phyloP scores from a whole-genome alignment of 2,329 filamentous ascomycete species.

The Clonostachys solani region DNA sequence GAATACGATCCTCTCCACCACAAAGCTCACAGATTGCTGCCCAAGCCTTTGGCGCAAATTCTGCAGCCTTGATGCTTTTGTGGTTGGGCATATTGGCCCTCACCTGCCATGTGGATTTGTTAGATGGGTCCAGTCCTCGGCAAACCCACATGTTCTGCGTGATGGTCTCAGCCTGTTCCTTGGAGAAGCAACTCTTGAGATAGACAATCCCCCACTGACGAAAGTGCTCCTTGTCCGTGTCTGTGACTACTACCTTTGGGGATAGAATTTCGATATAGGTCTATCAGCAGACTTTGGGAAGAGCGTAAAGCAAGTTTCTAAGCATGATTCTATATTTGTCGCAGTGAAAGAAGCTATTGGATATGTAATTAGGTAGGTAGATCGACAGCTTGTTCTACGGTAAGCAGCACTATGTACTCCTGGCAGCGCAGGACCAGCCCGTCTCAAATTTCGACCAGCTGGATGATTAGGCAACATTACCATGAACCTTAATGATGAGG shows the following conservation, averaged over 20 bases:
- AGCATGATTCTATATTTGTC: too few relatives aligned
- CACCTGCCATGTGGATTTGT: conserved; percentile 61
- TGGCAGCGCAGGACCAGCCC: too few relatives aligned
- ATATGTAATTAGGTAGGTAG: too few relatives aligned
- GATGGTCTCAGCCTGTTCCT: conserved; percentile 25
- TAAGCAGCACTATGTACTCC: too few relatives aligned
- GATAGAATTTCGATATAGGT: neutral
- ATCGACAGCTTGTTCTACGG: too few relatives aligned
- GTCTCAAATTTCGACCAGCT: too few relatives aligned
- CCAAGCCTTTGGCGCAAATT: conserved; percentile 63
- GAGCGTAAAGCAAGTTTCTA: too few relatives aligned
- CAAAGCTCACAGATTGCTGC: conserved; percentile 62
- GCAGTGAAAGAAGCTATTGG: too few relatives aligned
- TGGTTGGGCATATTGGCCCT: conserved; percentile 63
- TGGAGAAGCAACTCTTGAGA: conserved; percentile 25
- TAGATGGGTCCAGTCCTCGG: conserved; percentile 57
- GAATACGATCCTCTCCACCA: conserved; percentile 54
- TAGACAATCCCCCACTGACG: conserved; percentile 30
- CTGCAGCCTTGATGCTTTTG: conserved; percentile 42
- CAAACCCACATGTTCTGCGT: conserved; percentile 53
- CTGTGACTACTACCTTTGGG: conserved; percentile 17
- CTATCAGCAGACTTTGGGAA: too few relatives aligned
- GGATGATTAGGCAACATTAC: too few relatives aligned
- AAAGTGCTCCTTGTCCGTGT: conserved; percentile 34
- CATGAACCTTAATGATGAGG: too few relatives aligned